These are phyloP conservation scores for Thalassiosira livingstoniorum DNA, from an alignment of 352 stramenopile species.

Conservation along the genomic window DNA sequence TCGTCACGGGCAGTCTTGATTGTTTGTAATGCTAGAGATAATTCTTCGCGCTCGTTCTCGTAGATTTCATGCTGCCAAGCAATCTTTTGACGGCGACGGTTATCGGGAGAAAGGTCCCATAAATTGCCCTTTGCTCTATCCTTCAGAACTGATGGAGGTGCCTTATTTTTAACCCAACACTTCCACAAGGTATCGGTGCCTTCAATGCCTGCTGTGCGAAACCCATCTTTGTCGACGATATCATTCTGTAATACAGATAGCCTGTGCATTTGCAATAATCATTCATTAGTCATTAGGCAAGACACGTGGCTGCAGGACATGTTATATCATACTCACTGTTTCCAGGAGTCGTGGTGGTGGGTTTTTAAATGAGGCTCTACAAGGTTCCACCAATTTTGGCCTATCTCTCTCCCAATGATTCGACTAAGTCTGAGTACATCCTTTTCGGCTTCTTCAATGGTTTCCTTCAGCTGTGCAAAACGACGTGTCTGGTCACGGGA, in stretches of 20 bases:
- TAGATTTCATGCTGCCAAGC: slow-evolving; percentile 35
- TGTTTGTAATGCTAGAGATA: slow-evolving; percentile 18
- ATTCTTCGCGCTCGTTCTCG: slow-evolving; percentile 11
- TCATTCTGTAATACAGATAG: slow-evolving; percentile 5
- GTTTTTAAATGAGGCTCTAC: slow-evolving; percentile 11
- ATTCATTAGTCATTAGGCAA: no score
- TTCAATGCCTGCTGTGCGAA: slow-evolving; percentile 20
- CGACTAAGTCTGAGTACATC: slow-evolving; percentile 10
- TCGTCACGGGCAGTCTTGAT: slow-evolving; percentile 34
- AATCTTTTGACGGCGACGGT: slow-evolving; percentile 12
- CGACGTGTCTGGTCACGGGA: slow-evolving; percentile 25
- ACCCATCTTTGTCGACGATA: slow-evolving; percentile 23
- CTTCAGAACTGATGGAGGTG: slow-evolving; percentile 17
- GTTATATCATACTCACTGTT: slow-evolving; percentile 13
- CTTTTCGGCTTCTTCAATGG: slow-evolving; percentile 37
- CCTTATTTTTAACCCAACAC: slow-evolving; percentile 35
- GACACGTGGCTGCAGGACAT: no score
- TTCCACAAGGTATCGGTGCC: slow-evolving; percentile 25
- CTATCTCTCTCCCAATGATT: slow-evolving; percentile 19
- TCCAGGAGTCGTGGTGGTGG: slow-evolving; percentile 9
- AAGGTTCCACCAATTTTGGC: slow-evolving; percentile 23
- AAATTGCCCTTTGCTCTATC: slow-evolving; percentile 13
- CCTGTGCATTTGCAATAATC: no score
- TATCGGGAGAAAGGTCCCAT: slow-evolving; percentile 28
- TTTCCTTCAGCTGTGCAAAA: slow-evolving; percentile 25